Base-by-base conservation (phyloP, 805 yeast species). In the Teunomyces pallodes region DNA sequence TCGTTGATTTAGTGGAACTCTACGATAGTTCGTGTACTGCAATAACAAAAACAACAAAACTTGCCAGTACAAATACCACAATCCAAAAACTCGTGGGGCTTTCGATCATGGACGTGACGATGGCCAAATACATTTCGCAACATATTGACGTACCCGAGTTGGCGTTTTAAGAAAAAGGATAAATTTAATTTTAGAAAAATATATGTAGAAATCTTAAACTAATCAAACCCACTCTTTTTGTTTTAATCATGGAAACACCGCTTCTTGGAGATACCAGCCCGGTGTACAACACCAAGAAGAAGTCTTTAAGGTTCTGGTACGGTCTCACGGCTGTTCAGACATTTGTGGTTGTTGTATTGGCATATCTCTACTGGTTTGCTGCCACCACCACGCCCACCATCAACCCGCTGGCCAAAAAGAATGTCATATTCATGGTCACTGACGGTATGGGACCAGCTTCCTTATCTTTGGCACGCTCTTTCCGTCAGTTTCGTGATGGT, bases 371-470 rank as follows among this genome's bases (percentile, higher is more conserved):
- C 31, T 36, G 42, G 28, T 35, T 28, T n/a, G 36, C 48, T 24
- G 35, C 42, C 27, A 28, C 26, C 20, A 9, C 42, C 41, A 14
- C 41, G 3, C 30, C 41, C 3, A 38, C 14, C 6, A 29, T 38
- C 41, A 26, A 38, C 9, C 41, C 47, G 39, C 43, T 32, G 33
- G 41, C 50, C 50, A 87, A 87, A 73, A 84, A 81, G 59, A 90
- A 90, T 59, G 78, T 90, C 48, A 86, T 90, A 45, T 88, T 90
- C 72, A 83, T 90, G 80, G 96, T 90, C 29, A 84, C 95, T 3
- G 97, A 90, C 65, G 97, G 97, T n/a, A 89, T 90, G 86, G 96
- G 96, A 0, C 96, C 96, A 3, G 86, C 96, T 0, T 85, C 95
- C 2, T 67, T 90, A 49, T 84, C 94, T 2, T 67, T 90, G 63